Conservation (phyloP, 805 yeast genomes). For the Barnettozyma salicaria region DNA sequence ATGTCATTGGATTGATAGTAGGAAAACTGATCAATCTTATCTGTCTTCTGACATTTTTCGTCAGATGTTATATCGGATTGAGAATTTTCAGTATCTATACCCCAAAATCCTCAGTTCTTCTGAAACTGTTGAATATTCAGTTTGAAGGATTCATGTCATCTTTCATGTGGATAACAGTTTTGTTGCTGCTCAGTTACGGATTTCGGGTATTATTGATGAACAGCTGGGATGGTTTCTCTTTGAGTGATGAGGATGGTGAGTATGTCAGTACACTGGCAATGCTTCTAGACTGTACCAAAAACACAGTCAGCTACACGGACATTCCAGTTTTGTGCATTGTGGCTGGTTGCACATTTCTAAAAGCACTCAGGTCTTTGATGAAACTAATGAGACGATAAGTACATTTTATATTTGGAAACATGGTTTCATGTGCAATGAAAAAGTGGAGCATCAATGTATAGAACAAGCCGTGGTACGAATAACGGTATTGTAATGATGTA, state of each 20-base stretch:
- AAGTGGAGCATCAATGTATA: no score
- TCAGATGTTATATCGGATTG: constrained; percentile 8
- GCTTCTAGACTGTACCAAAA: not conserved
- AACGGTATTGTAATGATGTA: no score
- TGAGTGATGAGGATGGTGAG: no score
- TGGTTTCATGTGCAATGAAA: no score
- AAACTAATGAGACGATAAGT: no score
- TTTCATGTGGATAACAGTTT: not conserved
- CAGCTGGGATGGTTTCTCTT: no score
- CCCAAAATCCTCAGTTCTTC: not conserved
- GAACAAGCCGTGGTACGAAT: no score
- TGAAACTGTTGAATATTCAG: constrained; percentile 5
- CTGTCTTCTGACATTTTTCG: not conserved
- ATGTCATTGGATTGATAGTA: not conserved
- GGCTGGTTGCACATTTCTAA: no score
- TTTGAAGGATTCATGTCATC: constrained; percentile 3
- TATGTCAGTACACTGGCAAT: no score
- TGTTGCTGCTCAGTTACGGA: constrained; percentile 2
- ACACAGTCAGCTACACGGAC: not conserved
- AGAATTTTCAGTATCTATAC: not conserved
- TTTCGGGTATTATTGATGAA: not conserved
- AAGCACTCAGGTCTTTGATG: no score
- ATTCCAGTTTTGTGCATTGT: not conserved
- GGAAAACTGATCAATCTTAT: constrained; percentile 5
- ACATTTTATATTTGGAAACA: no score